phyloP scores from a whole-genome alignment of 495 filamentous ascomycete species.

The Penicillium alfredii region DNA sequence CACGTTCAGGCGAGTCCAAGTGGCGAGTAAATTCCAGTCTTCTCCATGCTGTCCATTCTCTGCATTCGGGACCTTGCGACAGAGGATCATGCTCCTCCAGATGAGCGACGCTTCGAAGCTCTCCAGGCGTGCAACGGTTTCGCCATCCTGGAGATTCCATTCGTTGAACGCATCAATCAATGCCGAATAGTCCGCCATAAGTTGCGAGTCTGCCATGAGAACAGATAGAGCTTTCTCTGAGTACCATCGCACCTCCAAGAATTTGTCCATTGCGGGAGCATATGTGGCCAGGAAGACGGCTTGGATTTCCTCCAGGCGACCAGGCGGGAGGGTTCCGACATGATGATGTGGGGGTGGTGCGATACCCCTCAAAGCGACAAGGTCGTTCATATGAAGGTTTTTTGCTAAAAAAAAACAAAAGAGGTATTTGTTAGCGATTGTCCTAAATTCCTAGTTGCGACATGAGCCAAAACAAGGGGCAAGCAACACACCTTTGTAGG shows the following conservation, averaged over 20 bases:
- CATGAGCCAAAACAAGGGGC: background rate
- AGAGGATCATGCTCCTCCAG: constrained; percentile 56
- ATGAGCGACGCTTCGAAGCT: constrained; percentile 66
- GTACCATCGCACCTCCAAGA: constrained; percentile 86
- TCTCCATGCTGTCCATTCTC: constrained; percentile 33
- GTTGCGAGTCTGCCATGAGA: constrained; percentile 51
- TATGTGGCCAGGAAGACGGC: constrained; percentile 73
- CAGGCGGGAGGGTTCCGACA: constrained; percentile 46
- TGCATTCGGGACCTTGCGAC: constrained; percentile 37
- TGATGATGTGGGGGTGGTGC: constrained; percentile 55
- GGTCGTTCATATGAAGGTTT: constrained; percentile 67
- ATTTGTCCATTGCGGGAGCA: constrained; percentile 65
- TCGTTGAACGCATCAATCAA: constrained; percentile 50
- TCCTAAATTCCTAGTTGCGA: too few relatives aligned
- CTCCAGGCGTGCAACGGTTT: constrained; percentile 44
- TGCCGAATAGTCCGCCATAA: constrained; percentile 57
- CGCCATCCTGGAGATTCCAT: constrained; percentile 34
- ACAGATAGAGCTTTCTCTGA: constrained; percentile 44
- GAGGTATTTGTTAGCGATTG: constrained; percentile 11
- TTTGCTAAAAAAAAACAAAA: constrained; percentile 44
- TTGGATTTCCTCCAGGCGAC: constrained; percentile 60
- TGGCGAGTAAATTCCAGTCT: constrained; percentile 50
- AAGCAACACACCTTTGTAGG: constrained; percentile 32
- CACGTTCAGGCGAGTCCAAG: constrained; percentile 64
- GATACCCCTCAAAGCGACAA: constrained; percentile 60